Base-by-base conservation (phyloP, 805 yeast genomes). In the Zygosaccharomyces pseudorouxii region DNA sequence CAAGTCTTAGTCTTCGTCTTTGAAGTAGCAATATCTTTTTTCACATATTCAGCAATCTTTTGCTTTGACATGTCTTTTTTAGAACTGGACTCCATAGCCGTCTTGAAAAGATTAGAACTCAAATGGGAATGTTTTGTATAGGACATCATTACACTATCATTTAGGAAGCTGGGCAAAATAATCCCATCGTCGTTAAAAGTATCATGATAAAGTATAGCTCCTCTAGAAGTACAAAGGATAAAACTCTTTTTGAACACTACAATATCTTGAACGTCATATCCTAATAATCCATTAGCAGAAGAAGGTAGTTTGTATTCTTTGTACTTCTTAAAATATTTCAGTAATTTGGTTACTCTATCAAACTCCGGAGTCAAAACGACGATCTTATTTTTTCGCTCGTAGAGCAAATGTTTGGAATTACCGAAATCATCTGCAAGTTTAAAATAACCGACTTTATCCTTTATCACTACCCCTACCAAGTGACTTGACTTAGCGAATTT, bases 381-480 rank as follows among this genome's bases (percentile, higher is more conserved):
- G 63, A 67, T 58, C 72, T 67, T 46, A 70, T 74, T 64, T 73
- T 80, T 67, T 70, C 74, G 59, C 77, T 79, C 66, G 81, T 78
- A 64, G 74, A 77, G 58, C 75, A 78, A 48, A 82, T 64, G 75
- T 79, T 73, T 37, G 72, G 78, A 53, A 79, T 73, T 64, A 11
- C 79, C 81, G 49, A 81, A 75, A 60, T 89, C 88, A 27, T 73
- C 77, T 0, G 93, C 96, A 51, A 85, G 70, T 42, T 76, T 77
- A 67, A 86, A 89, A 53, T 77, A 81, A 1, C 77, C 66, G 0
- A 81, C 80, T 61, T 80, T 67, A 63, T 80, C 79, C 54, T 75
- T 71, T 11, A 80, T 70, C 10, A 80, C 56, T 23, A 77, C 73
- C 12, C 84, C 77, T n/a, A 77, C 70, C 18, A 76, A 55, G 3